Evolutionary conservation across 1,139 yeast genomes (phyloP).

Genomic region (Kluyveromyces marxianus): DNA sequence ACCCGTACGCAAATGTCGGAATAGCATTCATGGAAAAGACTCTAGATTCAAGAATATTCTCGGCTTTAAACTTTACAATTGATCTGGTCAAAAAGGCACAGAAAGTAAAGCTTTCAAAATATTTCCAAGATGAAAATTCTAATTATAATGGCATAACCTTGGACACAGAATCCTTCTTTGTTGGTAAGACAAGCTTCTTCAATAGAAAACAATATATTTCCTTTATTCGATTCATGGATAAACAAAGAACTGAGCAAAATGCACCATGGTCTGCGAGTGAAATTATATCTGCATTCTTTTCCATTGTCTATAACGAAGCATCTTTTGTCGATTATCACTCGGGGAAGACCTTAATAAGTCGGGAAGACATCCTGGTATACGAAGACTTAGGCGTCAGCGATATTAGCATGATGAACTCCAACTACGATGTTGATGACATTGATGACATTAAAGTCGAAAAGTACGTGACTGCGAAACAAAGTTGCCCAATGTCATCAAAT

Average conservation of each 20-base stretch:
- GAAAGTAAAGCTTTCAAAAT: background rate
- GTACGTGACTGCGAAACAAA: background rate
- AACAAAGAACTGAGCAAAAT: background rate
- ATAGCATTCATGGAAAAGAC: conserved; percentile 2
- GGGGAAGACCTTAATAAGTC: background rate
- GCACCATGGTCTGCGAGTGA: conserved; percentile 1
- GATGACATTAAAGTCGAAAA: background rate
- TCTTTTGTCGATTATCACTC: background rate
- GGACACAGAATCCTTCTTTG: background rate
- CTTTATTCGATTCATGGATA: conserved; percentile 1
- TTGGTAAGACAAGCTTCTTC: conserved; percentile 1
- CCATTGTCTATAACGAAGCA: background rate
- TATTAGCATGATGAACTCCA: background rate
- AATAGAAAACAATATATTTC: background rate
- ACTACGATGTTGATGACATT: background rate
- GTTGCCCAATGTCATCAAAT: conserved; percentile 1
- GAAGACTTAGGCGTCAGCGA: conserved; percentile 1
- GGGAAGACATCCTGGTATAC: background rate
- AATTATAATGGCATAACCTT: background rate
- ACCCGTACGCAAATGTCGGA: background rate
- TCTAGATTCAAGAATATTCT: background rate
- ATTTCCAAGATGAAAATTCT: background rate
- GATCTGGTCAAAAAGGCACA: background rate
- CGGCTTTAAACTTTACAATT: background rate
- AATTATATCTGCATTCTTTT: background rate